A percentile compares a stretch with the other conserved stretches of the same genome.
Conservation (phyloP, 768 basidiomycete genomes). For the Kwoniella europaea region DNA sequence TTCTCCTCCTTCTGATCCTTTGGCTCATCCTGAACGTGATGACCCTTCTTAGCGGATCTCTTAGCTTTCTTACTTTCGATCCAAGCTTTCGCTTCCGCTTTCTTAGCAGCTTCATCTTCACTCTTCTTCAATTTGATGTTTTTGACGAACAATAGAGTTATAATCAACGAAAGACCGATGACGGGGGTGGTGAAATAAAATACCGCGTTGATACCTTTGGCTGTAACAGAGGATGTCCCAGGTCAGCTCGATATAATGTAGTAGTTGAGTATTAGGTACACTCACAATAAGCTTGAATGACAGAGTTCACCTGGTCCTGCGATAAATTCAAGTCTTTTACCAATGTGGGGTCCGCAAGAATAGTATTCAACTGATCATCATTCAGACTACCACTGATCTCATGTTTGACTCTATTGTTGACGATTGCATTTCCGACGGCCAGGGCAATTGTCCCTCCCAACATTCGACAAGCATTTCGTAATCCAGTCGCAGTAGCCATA, state of each 20-base stretch:
- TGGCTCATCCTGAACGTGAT: conserved; percentile 4
- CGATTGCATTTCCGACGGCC: conserved; percentile 58
- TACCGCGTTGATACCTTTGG: conserved; percentile 65
- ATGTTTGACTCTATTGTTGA: conserved; percentile 44
- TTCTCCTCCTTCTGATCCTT: conserved; percentile 4
- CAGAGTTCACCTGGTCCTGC: conserved; percentile 19
- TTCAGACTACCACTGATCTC: conserved; percentile 1
- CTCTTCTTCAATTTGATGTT: conserved; percentile 67
- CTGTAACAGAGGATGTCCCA: conserved; percentile 56
- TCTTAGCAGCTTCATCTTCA: conserved; percentile 64
- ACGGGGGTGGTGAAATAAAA: conserved; percentile 69
- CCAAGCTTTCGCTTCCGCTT: conserved; percentile 57
- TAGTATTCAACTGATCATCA: conserved; percentile 17
- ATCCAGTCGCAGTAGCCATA: conserved; percentile 74
- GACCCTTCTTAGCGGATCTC: conserved; percentile 17
- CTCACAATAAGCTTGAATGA: conserved; percentile 51
- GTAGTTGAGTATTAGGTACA: background rate
- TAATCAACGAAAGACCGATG: conserved; percentile 65
- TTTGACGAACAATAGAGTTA: conserved; percentile 68
- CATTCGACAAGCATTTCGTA: conserved; percentile 65
- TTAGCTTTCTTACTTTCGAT: conserved; percentile 50
- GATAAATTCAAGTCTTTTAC: conserved; percentile 27
- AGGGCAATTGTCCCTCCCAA: conserved; percentile 74
- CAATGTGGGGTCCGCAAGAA: conserved; percentile 51
- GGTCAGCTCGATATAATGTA: too few relatives aligned